Percentiles rank a stretch among this genome's conserved stretches.
Evolutionary conservation across 495 filamentous ascomycete species (phyloP).

Genomic region (Parathielavia hyrcaniae): DNA sequence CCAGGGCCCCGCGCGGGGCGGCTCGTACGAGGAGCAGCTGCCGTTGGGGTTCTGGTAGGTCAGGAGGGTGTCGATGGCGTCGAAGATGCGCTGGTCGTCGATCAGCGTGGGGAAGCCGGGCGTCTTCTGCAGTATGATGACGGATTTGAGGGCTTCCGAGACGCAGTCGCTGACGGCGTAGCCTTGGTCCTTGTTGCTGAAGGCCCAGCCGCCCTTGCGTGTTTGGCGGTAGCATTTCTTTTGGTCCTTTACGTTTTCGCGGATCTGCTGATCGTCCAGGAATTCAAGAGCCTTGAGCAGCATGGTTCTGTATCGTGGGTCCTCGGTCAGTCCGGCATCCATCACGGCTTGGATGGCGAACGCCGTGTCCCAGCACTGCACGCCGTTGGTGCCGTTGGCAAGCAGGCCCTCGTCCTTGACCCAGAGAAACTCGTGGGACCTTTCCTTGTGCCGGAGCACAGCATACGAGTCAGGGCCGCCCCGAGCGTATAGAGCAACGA

Average conservation of each 20-base stretch:
- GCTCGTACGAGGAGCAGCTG: constrained; percentile 87
- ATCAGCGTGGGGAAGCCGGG: constrained; percentile 70
- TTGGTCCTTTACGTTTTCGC: constrained; percentile 73
- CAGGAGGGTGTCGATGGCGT: constrained; percentile 83
- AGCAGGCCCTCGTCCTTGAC: constrained; percentile 88
- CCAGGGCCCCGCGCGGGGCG: constrained; percentile 64
- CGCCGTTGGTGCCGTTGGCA: constrained; percentile 91
- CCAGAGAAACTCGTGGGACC: constrained; percentile 84
- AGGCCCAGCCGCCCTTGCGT: constrained; percentile 91
- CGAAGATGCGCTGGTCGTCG: constrained; percentile 66
- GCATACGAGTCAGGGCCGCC: constrained; percentile 74
- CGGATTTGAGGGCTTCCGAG: constrained; percentile 80
- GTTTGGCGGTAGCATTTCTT: constrained; percentile 82
- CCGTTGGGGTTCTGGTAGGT: constrained; percentile 88
- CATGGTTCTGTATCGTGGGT: constrained; percentile 77
- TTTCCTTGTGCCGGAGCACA: constrained; percentile 71
- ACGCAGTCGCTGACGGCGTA: constrained; percentile 95
- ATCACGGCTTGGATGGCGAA: constrained; percentile 78
- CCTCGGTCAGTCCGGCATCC: constrained; percentile 69
- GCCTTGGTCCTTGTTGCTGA: constrained; percentile 84
- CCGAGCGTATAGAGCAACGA: constrained; percentile 71
- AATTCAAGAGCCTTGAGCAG: constrained; percentile 77
- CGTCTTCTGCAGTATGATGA: constrained; percentile 75
- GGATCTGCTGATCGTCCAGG: constrained; percentile 85
- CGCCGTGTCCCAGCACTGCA: constrained; percentile 92